Evolutionary conservation across 1,139 yeast species (phyloP).

Genomic region (Yamadazyma conglobata): DNA sequence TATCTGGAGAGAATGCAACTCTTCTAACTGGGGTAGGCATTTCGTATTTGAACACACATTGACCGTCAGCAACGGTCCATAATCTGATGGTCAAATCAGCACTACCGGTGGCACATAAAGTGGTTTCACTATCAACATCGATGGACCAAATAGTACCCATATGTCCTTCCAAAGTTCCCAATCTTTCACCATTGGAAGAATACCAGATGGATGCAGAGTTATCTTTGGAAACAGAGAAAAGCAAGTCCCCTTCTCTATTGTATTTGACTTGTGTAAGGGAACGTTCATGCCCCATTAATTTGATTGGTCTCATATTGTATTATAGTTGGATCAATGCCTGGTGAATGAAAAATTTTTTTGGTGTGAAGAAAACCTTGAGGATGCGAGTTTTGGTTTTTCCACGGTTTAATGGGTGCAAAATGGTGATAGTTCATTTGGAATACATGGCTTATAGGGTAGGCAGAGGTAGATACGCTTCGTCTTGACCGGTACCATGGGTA

Average conservation of each 20-base stretch:
- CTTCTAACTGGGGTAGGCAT: conserved; percentile 85
- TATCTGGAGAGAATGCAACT: conserved; percentile 81
- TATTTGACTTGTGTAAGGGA: conserved; percentile 87
- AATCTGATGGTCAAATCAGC: conserved; percentile 85
- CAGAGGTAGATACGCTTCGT: too few species aligned
- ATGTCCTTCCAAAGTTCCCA: conserved; percentile 86
- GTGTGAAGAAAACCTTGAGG: too few species aligned
- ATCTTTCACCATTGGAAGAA: conserved; percentile 92
- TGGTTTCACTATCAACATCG: conserved; percentile 72
- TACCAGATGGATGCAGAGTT: conserved; percentile 87
- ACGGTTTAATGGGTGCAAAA: too few species aligned
- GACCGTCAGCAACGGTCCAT: conserved; percentile 83
- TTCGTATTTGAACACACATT: conserved; percentile 70
- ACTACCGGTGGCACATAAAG: conserved; percentile 79
- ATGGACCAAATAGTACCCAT: conserved; percentile 95
- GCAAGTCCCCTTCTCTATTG: conserved; percentile 91
- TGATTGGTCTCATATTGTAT: conserved; percentile 50
- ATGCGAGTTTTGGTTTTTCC: too few species aligned
- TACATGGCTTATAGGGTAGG: too few species aligned
- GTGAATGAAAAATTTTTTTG: conserved; percentile 9
- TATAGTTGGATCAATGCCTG: neutral
- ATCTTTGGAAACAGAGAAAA: conserved; percentile 92
- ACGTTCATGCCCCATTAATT: conserved; percentile 80
- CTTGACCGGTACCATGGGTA: too few species aligned
- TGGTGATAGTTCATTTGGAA: too few species aligned